A percentile compares a stretch with the other conserved stretches of the same genome.
Evolutionary conservation across 352 stramenopile species (phyloP).

Genomic region (Pythium vanterpoolii): DNA sequence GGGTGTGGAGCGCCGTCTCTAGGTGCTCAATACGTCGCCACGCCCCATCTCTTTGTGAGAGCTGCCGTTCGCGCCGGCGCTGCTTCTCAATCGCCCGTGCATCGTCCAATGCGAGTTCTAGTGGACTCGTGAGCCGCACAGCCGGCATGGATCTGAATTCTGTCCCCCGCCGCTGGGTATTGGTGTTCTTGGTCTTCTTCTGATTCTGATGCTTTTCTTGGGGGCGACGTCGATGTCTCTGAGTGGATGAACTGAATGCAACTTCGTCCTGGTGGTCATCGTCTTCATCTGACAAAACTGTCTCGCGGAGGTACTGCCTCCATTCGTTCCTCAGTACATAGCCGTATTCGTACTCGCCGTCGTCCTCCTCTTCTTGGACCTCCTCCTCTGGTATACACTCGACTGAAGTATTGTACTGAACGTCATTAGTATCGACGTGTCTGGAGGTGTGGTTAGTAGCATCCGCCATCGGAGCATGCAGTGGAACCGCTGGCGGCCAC

Average conservation of each 20-base stretch:
- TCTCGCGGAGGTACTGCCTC: slow-evolving; percentile 43
- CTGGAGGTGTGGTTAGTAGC: neutral
- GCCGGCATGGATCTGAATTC: neutral
- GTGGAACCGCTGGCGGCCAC: neutral
- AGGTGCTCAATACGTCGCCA: slow-evolving; percentile 25
- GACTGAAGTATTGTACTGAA: neutral
- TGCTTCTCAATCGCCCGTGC: slow-evolving; percentile 30
- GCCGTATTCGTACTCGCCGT: slow-evolving; percentile 62
- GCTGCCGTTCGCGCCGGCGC: slow-evolving; percentile 23
- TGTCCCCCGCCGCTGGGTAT: neutral
- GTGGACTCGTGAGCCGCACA: slow-evolving; percentile 14
- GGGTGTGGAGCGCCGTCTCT: slow-evolving; percentile 48
- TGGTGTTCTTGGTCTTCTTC: slow-evolving; percentile 8
- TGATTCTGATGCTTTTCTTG: neutral
- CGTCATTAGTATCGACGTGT: neutral
- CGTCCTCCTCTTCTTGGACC: slow-evolving; percentile 19
- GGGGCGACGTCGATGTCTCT: neutral
- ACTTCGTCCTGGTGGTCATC: neutral
- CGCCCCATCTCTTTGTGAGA: neutral
- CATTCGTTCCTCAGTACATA: slow-evolving; percentile 77
- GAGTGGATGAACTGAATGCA: neutral
- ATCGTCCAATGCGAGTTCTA: slow-evolving; percentile 37
- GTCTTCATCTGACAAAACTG: slow-evolving; percentile 7
- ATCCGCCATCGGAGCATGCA: neutral
- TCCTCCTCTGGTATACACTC: neutral